Conservation (phyloP, 805 yeast genomes). For the Diddensiella santjacobensis region DNA sequence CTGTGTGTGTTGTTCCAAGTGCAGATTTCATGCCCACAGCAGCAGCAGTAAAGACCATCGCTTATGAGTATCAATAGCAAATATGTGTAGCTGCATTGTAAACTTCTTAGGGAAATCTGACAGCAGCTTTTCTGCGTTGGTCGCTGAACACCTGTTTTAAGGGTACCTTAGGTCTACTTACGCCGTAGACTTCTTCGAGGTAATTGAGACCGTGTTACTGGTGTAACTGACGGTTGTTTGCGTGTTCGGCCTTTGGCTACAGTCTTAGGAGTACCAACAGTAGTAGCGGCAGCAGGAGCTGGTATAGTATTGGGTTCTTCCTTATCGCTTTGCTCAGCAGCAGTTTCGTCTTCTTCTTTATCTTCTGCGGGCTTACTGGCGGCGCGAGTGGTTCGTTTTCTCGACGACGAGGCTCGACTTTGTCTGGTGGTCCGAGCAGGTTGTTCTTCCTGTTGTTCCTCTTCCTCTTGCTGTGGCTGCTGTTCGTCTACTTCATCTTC, state of each 20-base stretch:
- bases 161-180: slow-evolving; percentile 6
- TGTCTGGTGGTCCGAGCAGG: not conserved
- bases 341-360: slow-evolving; percentile 8
- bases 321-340: slow-evolving; percentile 7
- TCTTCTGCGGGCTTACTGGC: not conserved
- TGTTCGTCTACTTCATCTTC: slow-evolving; percentile 17
- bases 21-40: no score
- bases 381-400: slow-evolving; percentile 3
- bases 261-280: no score
- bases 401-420: not conserved
- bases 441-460: slow-evolving; percentile 1
- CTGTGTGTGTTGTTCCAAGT: no score
- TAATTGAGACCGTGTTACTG: not conserved
- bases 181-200: slow-evolving; percentile 11
- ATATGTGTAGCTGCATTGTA: not conserved
- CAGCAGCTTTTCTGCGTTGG: no score
- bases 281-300: no score
- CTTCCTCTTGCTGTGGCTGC: slow-evolving; percentile 13
- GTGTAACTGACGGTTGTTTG: not conserved
- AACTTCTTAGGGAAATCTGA: not conserved
- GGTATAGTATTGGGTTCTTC: slow-evolving; percentile 2
- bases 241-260: no score
- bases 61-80: no score
- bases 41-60: no score
- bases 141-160: no score